Conservation (phyloP, 169 alveolate genomes). For the Plasmodium fragile region DNA sequence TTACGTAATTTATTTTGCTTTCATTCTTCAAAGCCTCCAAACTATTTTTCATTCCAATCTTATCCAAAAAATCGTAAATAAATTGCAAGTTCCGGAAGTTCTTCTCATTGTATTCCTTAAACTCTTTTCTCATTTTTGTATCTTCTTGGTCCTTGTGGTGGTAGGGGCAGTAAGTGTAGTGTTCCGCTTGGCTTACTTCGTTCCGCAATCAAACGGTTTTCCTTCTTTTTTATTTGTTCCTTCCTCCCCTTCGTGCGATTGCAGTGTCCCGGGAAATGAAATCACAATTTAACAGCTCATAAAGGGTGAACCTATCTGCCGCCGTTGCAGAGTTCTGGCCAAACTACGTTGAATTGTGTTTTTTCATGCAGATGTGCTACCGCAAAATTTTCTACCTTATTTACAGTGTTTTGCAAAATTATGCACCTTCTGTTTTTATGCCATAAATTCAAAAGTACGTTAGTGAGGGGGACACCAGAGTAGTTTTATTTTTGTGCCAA, state of each 20-base stretch:
- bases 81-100: slow-evolving; percentile 58
- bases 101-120: slow-evolving; percentile 59
- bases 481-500: neutral
- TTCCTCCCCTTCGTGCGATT: neutral
- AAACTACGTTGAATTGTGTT: neutral
- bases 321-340: neutral
- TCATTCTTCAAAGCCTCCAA: slow-evolving; percentile 44
- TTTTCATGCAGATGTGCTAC: neutral
- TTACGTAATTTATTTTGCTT: slow-evolving; percentile 65
- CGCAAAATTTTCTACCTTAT: neutral
- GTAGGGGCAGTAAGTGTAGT: neutral
- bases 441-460: neutral
- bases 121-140: slow-evolving; percentile 56
- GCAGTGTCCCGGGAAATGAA: neutral
- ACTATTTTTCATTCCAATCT: slow-evolving; percentile 67
- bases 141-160: neutral
- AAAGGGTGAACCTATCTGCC: neutral
- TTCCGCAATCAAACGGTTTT: neutral
- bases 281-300: neutral
- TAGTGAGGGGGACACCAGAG: neutral
- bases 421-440: neutral
- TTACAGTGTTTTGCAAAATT: neutral
- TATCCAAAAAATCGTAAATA: slow-evolving; percentile 63
- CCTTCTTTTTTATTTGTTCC: neutral
- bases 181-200: neutral